Conservation (phyloP, 2,329 filamentous ascomycete genomes). For the Sarocladium oryzae region DNA sequence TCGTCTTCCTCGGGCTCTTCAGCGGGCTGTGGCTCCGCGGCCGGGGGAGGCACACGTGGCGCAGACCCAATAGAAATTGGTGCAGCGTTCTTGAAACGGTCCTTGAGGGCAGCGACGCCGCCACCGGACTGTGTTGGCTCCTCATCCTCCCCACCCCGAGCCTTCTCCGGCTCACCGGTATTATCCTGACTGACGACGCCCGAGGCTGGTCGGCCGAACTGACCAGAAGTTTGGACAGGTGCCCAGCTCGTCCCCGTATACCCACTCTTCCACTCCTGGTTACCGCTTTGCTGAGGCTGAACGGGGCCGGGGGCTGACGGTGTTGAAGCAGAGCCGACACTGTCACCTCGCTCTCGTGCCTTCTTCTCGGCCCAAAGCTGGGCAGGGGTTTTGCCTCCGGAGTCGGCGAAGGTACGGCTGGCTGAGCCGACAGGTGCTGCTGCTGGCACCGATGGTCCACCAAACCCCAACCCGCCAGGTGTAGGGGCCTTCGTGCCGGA, state of each 20-base stretch:
- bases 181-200: constrained; percentile 39
- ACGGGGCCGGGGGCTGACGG: constrained; percentile 46
- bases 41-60: constrained; percentile 30
- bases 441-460: constrained; percentile 51
- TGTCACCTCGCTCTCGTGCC: constrained; percentile 62
- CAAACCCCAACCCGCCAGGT: constrained; percentile 60
- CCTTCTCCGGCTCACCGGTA: constrained; percentile 45
- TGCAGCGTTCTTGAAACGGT: constrained; percentile 73
- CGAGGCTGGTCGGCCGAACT: constrained; percentile 57
- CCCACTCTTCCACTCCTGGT: constrained; percentile 77
- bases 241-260: constrained; percentile 89
- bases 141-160: constrained; percentile 40
- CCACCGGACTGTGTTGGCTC: constrained; percentile 50
- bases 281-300: constrained; percentile 64
- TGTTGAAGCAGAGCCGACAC: constrained; percentile 28
- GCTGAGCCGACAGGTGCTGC: constrained; percentile 64
- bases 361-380: constrained; percentile 98
- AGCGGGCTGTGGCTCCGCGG: constrained; percentile 16
- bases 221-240: constrained; percentile 63
- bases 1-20: constrained; percentile 29
- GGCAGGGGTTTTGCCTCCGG: constrained; percentile 92
- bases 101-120: constrained; percentile 67
- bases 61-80: constrained; percentile 53
- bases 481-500: constrained; percentile 84
- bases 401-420: constrained; percentile 87